These are phyloP conservation scores for Diaporthe helianthi DNA, from an alignment of 2,329 filamentous ascomycete genomes.

Conservation along the genomic window DNA sequence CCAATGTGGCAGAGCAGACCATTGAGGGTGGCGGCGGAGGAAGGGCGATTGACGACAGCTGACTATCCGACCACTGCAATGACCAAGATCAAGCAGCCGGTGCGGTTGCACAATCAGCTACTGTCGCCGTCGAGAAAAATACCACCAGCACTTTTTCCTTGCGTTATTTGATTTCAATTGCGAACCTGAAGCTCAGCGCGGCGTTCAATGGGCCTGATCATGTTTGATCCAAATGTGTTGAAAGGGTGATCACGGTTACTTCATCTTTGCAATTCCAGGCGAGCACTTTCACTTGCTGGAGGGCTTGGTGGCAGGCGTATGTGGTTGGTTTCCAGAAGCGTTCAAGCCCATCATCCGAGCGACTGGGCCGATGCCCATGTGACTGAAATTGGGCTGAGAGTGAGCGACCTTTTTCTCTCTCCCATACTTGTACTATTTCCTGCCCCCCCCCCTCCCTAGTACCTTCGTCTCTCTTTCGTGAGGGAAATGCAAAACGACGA, in stretches of 20 bases:
- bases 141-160: conserved; percentile 29
- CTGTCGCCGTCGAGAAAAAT: not conserved
- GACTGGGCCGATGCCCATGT: not conserved
- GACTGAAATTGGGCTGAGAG: not conserved
- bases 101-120: not conserved
- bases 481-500: not conserved
- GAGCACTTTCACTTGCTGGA: not conserved
- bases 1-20: not conserved
- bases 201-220: conserved; percentile 30
- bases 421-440: not conserved
- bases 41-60: not conserved
- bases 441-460: not conserved
- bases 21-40: not conserved
- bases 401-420: not conserved
- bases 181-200: conserved; percentile 32
- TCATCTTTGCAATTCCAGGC: not conserved
- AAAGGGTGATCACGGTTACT: conserved; percentile 5
- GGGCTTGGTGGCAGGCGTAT: not conserved
- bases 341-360: not conserved
- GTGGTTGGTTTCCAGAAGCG: not conserved
- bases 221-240: conserved; percentile 24
- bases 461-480: too few relatives aligned
- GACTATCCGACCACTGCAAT: conserved; percentile 19
- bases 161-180: conserved; percentile 27
- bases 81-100: not conserved